These are phyloP conservation scores for Chlorella ohadii DNA, from an alignment of 139 green algal species.

Conservation along the genomic window DNA sequence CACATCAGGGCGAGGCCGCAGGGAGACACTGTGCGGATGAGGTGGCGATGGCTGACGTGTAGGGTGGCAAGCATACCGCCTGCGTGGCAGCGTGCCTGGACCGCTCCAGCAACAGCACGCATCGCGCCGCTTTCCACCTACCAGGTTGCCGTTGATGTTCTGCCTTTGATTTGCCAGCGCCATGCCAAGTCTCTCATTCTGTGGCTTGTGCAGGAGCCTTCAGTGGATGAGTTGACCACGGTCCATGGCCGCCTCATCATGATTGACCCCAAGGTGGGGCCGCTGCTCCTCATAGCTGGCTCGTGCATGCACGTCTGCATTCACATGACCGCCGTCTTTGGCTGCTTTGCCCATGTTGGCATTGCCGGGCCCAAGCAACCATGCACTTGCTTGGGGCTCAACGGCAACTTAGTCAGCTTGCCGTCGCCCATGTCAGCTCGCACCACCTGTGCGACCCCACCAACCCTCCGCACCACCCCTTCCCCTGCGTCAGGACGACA, in stretches of 20 bases:
- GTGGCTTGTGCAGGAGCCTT: not conserved
- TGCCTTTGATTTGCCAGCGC: not conserved
- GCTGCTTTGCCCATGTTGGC: too few relatives aligned
- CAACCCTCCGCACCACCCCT: not conserved
- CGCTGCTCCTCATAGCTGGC: not conserved
- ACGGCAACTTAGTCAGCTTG: too few relatives aligned
- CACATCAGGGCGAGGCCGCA: not conserved
- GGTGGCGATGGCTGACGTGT: too few relatives aligned
- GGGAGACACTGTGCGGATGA: too few relatives aligned
- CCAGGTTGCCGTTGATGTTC: too few relatives aligned
- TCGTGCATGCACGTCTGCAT: too few relatives aligned
- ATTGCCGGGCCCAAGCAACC: too few relatives aligned
- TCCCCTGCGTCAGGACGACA: slow-evolving; percentile 45
- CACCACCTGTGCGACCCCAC: too few relatives aligned
- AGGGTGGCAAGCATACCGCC: not conserved
- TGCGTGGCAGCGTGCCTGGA: not conserved
- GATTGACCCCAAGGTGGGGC: slow-evolving; percentile 52
- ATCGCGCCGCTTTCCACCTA: too few relatives aligned
- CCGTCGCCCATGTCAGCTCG: too few relatives aligned
- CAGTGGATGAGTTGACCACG: slow-evolving; percentile 2
- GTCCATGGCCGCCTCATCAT: slow-evolving; percentile 59
- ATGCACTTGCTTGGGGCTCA: too few relatives aligned
- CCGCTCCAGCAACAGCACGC: not conserved
- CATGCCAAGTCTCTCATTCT: not conserved
- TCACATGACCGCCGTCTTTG: too few relatives aligned